Percentiles rank a stretch among this genome's conserved stretches.
Evolutionary conservation across 2,329 filamentous ascomycete genomes (phyloP).

Genomic region (Lachnellula occidentalis): DNA sequence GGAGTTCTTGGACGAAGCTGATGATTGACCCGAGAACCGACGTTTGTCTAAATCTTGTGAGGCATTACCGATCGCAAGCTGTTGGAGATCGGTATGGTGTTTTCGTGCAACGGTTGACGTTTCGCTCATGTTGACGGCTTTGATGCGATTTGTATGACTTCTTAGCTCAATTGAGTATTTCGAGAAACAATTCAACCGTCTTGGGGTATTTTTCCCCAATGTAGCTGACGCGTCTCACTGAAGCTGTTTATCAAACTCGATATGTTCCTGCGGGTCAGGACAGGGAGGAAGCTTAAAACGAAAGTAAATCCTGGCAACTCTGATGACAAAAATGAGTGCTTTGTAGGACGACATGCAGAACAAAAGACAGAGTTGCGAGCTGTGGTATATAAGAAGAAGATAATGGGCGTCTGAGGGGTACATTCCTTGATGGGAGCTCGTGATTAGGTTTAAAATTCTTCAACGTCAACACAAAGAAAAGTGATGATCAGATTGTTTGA

Average conservation of each 20-base stretch:
- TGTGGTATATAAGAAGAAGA: not conserved
- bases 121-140: conserved; percentile 5
- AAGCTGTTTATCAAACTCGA: not conserved
- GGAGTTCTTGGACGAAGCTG: not conserved
- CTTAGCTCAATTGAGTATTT: not conserved
- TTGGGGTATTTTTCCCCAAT: not conserved
- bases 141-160: not conserved
- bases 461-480: conserved; percentile 6
- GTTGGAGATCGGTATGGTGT: conserved; percentile 13
- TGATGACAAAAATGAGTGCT: conserved; percentile 8
- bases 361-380: not conserved
- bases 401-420: not conserved
- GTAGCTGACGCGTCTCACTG: not conserved
- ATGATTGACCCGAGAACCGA: not conserved
- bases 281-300: conserved; percentile 5
- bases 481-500: conserved; percentile 1
- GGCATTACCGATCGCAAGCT: conserved; percentile 3
- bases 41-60: not conserved
- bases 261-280: conserved; percentile 1
- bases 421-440: not conserved
- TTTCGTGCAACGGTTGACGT: conserved; percentile 5
- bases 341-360: conserved; percentile 7
- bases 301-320: conserved; percentile 9
- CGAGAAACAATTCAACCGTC: not conserved
- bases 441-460: not conserved